Base-by-base conservation (phyloP, 805 yeast species). In the Scheffersomyces lignosus region DNA sequence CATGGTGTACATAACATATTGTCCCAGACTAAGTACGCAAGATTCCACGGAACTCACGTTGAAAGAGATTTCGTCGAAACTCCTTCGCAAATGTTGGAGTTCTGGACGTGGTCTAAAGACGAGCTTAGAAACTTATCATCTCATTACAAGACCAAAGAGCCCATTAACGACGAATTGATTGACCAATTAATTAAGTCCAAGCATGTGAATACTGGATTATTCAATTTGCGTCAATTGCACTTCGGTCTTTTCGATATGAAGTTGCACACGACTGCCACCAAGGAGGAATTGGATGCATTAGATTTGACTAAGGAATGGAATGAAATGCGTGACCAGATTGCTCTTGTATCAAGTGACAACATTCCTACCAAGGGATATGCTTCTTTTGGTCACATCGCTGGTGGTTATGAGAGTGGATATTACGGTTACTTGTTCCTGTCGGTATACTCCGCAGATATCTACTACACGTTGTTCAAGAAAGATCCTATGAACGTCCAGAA, bases 41-140 rank as follows among this genome's bases (percentile, higher is more conserved):
- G 82, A 44, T 87, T 86, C 62, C 83, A 79, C 53, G 95, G 95
- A 15, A 81, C 90, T 20, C 69, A 76, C 27, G 91, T 85, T 30
- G 79, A 84, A 26, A 73, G 93, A 75, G 96, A 87, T 63, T 87
- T 87, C 63, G 95, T 87, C 33, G 96, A 87, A 62, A 87, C 91
- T 40, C 96, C 96, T 18, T 87, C 95, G 1, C 96, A 87, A 65
- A 78, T 87, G 81, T 69, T 87, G 49, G 96, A 87, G 60, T 84
- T 79, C 59, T 87, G 93, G 87, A 83, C 90, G 26, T 87, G 96
- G 95, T 75, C 81, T 36, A 71, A 71, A 36, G 64, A 71, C 27
- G 81, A 80, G 58, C 66, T 87, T 45, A 73, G 68, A 48, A 53
- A 56, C 7, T 62, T 87, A 36, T 81, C 91, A 0, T 68, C 75